phyloP scores from a whole-genome alignment of 352 stramenopile species.

The Elongisporangium anandrum region DNA sequence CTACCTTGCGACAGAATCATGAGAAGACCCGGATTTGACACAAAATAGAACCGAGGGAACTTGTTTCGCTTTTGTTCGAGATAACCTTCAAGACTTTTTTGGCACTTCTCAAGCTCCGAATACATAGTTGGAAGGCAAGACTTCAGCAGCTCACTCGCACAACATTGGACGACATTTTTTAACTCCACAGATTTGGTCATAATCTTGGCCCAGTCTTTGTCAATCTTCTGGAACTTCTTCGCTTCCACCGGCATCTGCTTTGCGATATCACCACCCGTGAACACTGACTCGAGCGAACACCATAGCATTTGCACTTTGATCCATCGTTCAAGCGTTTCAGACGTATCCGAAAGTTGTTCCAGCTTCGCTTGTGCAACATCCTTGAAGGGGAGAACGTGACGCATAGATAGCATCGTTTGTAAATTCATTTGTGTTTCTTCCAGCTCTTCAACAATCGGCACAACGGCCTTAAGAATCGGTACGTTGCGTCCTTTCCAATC shows the following conservation, averaged over 20 bases:
- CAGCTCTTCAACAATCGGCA: conserved; percentile 95
- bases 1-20: conserved; percentile 97
- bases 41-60: conserved; percentile 99
- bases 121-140: conserved; percentile 97
- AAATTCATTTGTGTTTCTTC: conserved; percentile 98
- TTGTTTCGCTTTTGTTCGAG: conserved; percentile 98
- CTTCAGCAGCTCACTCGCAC: conserved; percentile 96
- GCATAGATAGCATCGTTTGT: conserved; percentile 98
- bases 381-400: conserved; percentile 95
- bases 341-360: conserved; percentile 94
- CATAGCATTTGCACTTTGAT: conserved; percentile 98
- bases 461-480: conserved; percentile 94
- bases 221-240: conserved; percentile 97
- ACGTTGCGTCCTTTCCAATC: conserved; percentile 93
- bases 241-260: conserved; percentile 99
- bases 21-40: conserved; percentile 96
- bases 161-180: conserved; percentile 92
- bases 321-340: conserved; percentile 97
- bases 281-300: conserved; percentile 98
- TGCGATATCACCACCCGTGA: conserved; percentile 97
- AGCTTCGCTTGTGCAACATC: conserved; percentile 94
- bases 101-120: conserved; percentile 96
- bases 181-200: conserved; percentile 92
- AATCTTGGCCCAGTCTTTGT: conserved; percentile 99
- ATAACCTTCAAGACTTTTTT: conserved; percentile 98